Base-by-base conservation (phyloP, 176 grass and related monocot genomes). In the Dendrocalamus sinicus region DNA sequence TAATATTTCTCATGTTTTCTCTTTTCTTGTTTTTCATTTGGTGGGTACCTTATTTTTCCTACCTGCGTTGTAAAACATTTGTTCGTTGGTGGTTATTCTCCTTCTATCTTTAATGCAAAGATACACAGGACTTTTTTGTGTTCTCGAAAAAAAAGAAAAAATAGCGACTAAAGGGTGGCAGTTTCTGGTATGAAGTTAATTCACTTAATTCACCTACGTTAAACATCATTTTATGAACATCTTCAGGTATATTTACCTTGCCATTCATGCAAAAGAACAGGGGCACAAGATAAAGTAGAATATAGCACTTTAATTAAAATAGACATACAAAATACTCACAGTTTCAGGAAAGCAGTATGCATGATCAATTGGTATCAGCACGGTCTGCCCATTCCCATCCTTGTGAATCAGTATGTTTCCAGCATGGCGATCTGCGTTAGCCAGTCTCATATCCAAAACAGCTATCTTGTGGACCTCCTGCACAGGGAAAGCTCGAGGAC, bases 311-410 rank as follows among this genome's bases (percentile, higher is more conserved):
- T 60, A 55, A 57, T 28, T n/a, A 16, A 45, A 22, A 10, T 45
- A 84, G 16, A 40, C 63, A 69, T 11, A 19, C 17, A 79, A 67
- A 55, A 64, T 41, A 83, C 90, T 89, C 76, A 92, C 90, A 86
- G 77, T 92, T 77, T 92, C 83, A 70, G 90, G 90, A 83, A 92
- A 80, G 83, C 87, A 92, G 67, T 92, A 92, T 50, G 87, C 91
- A 76, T 92, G 84, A 62, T 92, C 91, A 81, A 92, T 92, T 13
- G 91, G 87, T 22, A 92, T 69, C 48, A 92, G 67, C 68, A 57
- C 30, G 16, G n/a, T 26, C 20, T 45, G 22, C 50, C 72, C 66
- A 35, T 77, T 58, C 50, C 68, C 75, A 39, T 82, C 86, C 44
- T 73, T 87, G 80, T 32, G n/a, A 62, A 89, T 55, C 78, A 92